Evolutionary conservation across 2,329 filamentous ascomycete species (phyloP).

Genomic region (Ophiostoma populinum): DNA sequence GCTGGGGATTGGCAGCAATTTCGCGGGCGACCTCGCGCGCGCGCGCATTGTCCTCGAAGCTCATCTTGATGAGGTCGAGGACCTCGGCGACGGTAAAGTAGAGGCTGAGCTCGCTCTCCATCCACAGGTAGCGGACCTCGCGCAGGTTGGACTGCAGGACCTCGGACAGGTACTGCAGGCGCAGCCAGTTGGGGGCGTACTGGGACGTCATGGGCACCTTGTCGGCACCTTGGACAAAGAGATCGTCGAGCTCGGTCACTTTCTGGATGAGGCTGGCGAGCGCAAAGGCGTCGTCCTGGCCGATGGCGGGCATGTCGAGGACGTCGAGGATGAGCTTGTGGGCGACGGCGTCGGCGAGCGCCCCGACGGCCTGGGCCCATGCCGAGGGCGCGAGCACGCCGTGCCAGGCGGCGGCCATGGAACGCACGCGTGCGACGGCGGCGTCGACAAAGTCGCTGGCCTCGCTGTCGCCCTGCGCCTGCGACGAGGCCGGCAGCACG

Average conservation of each 20-base stretch:
- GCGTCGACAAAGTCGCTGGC: conserved; percentile 33
- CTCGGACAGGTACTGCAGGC: conserved; percentile 46
- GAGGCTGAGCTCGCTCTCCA: conserved; percentile 46
- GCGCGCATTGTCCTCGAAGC: conserved; percentile 45
- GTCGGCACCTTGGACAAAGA: conserved; percentile 24
- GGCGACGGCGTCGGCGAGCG: conserved; percentile 39
- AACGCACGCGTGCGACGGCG: conserved; percentile 33
- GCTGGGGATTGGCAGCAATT: conserved; percentile 34
- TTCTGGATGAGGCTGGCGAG: conserved; percentile 40
- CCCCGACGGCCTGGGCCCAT: conserved; percentile 45
- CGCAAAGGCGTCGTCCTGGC: conserved; percentile 45
- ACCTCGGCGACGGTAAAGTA: conserved; percentile 46
- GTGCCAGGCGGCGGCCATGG: conserved; percentile 39
- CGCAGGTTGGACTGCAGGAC: conserved; percentile 49
- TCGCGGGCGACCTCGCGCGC: conserved; percentile 40
- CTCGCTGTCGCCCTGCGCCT: conserved; percentile 19
- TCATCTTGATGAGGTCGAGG: conserved; percentile 42
- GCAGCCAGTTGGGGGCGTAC: conserved; percentile 44
- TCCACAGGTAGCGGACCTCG: conserved; percentile 46
- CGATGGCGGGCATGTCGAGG: conserved; percentile 41
- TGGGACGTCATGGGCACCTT: conserved; percentile 39
- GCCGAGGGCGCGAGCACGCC: conserved; percentile 40
- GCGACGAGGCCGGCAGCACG: conserved; percentile 25
- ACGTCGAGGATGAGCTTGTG: conserved; percentile 44
- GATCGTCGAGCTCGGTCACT: conserved; percentile 39